phyloP scores from a whole-genome alignment of 176 grass and related monocot species.

The Hsuehochloa calcarea region DNA sequence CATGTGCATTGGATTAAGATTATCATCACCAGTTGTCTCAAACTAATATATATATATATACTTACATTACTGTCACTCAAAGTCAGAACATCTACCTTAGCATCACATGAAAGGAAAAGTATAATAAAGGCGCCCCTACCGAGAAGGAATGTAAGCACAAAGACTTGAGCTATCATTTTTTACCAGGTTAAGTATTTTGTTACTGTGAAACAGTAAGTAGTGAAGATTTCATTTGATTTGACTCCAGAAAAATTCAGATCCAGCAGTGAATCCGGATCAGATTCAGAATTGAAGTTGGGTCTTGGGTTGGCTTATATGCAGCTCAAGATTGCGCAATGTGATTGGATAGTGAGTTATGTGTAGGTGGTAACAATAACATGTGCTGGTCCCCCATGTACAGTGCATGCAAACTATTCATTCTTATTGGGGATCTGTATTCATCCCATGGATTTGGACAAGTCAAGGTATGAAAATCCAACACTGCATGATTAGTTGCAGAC shows the following conservation, averaged over 20 bases:
- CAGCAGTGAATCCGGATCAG: slow-evolving; percentile 46
- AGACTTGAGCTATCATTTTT: not conserved
- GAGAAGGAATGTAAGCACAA: slow-evolving; percentile 3
- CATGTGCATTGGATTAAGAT: slow-evolving; percentile 55
- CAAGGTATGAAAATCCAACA: slow-evolving; percentile 42
- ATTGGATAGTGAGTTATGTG: slow-evolving; percentile 53
- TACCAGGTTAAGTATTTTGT: not conserved
- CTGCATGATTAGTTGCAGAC: slow-evolving; percentile 55
- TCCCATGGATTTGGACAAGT: slow-evolving; percentile 50
- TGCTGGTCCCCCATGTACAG: slow-evolving; percentile 8
- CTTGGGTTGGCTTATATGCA: slow-evolving; percentile 46
- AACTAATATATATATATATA: slow-evolving; percentile 29
- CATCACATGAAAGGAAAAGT: slow-evolving; percentile 6
- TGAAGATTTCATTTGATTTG: slow-evolving; percentile 21
- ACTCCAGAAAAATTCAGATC: slow-evolving; percentile 35
- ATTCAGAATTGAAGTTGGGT: slow-evolving; percentile 63
- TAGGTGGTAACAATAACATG: slow-evolving; percentile 54
- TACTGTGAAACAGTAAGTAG: not conserved
- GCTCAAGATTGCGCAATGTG: slow-evolving; percentile 51
- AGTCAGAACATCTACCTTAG: slow-evolving; percentile 27
- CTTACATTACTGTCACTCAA: slow-evolving; percentile 20
- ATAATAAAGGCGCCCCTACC: not conserved
- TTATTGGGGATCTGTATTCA: slow-evolving; percentile 23
- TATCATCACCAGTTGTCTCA: slow-evolving; percentile 46
- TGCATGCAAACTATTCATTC: slow-evolving; percentile 48